Base-by-base conservation (phyloP, 2,329 filamentous ascomycete genomes). In the Nemania sp. region DNA sequence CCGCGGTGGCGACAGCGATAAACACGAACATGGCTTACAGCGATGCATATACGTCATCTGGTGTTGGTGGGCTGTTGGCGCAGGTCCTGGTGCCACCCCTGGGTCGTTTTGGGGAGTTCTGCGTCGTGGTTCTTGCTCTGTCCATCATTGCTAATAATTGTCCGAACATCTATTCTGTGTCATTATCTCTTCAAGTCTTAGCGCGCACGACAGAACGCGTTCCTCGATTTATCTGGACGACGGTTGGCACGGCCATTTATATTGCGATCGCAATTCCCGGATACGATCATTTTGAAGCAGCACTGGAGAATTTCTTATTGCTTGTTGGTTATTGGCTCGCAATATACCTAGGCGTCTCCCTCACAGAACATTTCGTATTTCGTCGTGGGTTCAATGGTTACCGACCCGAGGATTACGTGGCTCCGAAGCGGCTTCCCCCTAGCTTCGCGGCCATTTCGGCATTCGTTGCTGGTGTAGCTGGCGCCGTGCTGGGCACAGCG, bases 271-370 rank as follows among this genome's bases (percentile, higher is more conserved):
- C 85, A 7, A 86, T 91, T 47, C 85, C 86, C 0, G 88, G 85
- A 1, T 89, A 88, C 72, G 72, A 71, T 4, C 76, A 86, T 65
- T 90, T 90, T 68, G 81, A 84, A 60, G 66, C 69, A 6, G 79
- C 87, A 3, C 76, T 90, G 12, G 80, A 86, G 66, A 86, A 88
- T 70, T 89, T 90, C 72, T 88, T 90, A 83, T 71, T 82, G 56
- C 67, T 86, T 46, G 84, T 85, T 57, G 82, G 81, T 2, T 91
- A 90, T 74, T 91, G 88, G 86, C 77, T 90, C 1, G 83, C 86
- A 42, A 88, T 90, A 63, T 91, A 90, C 72, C 80, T 83, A 59
- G 86, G 81, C 41, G 81, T 90, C 58, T 75, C 81, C 1, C 68
- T 90, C 15, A 74, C 78, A 1, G 87, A 90, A 50, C 87, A 90